Conservation (phyloP, 371 early-diverging fungal species). For the Mortierella polycephala region DNA sequence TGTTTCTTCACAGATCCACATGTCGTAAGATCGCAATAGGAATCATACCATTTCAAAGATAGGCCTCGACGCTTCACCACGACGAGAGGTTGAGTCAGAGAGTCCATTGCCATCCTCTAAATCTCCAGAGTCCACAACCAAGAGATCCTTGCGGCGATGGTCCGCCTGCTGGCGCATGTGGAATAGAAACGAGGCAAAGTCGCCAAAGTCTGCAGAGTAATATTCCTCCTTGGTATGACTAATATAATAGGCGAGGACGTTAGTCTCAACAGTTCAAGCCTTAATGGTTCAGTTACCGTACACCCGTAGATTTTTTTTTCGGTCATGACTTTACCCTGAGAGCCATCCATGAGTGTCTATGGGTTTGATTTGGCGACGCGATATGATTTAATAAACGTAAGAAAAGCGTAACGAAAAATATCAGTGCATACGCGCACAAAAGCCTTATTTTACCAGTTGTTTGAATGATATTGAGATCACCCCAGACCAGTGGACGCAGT, state of each 20-base stretch:
- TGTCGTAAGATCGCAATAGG: too few species aligned
- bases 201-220: slow-evolving; percentile 66
- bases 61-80: slow-evolving; percentile 59
- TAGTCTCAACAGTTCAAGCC: too few species aligned
- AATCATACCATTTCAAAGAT: slow-evolving; percentile 49
- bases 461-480: slow-evolving; percentile 62
- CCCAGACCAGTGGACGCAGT: slow-evolving; percentile 56
- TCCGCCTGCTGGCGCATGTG: slow-evolving; percentile 63
- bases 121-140: slow-evolving; percentile 63
- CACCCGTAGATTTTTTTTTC: too few species aligned
- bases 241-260: too few species aligned
- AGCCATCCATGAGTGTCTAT: slow-evolving; percentile 23
- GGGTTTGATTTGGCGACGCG: too few species aligned
- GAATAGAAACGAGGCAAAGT: slow-evolving; percentile 64
- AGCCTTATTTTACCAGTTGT: slow-evolving; percentile 64
- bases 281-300: too few species aligned
- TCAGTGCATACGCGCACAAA: too few species aligned
- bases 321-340: slow-evolving; percentile 21
- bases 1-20: too few species aligned
- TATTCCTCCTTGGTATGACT: slow-evolving; percentile 57
- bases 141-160: slow-evolving; percentile 61
- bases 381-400: too few species aligned
- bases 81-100: slow-evolving; percentile 58
- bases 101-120: slow-evolving; percentile 60
- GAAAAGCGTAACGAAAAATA: too few species aligned